Evolutionary conservation across 106 monocot genomes (phyloP).

Genomic region (Allium sativum): DNA sequence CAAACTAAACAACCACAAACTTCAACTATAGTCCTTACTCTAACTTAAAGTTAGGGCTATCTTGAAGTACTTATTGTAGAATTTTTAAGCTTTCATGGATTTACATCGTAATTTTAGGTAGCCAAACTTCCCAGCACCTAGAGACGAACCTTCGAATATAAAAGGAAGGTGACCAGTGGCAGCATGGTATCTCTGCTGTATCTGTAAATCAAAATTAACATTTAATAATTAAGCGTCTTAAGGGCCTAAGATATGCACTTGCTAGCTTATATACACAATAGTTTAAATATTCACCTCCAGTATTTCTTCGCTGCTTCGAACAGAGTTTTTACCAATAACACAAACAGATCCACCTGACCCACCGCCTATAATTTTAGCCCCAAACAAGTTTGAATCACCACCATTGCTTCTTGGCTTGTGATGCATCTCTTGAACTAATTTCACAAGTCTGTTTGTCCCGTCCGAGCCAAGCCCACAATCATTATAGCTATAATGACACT

Average conservation of each 20-base stretch:
- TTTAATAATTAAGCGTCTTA: background rate
- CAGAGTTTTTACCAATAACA: constrained; percentile 66
- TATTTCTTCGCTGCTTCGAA: constrained; percentile 70
- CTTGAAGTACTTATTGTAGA: too few relatives aligned
- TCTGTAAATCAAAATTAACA: constrained; percentile 29
- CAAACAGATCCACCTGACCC: constrained; percentile 93
- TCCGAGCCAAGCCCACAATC: constrained; percentile 90
- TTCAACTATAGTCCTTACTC: too few relatives aligned
- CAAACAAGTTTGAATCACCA: constrained; percentile 54
- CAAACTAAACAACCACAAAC: too few relatives aligned
- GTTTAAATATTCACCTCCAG: constrained; percentile 40
- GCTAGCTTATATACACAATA: too few relatives aligned
- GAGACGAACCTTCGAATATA: constrained; percentile 82
- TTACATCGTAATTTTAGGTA: constrained; percentile 56
- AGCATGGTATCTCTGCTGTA: constrained; percentile 71
- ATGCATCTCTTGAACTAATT: constrained; percentile 84
- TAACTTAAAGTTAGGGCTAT: too few relatives aligned
- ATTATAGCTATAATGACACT: constrained; percentile 89
- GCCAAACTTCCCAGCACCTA: constrained; percentile 80
- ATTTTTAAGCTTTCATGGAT: too few relatives aligned
- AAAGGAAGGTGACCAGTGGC: constrained; percentile 71
- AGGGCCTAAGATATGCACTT: too few relatives aligned
- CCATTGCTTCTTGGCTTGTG: constrained; percentile 31
- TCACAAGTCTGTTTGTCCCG: constrained; percentile 82
- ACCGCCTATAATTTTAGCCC: constrained; percentile 96